phyloP scores from a whole-genome alignment of 176 grass and related monocot species.

The Phyllostachys edulis region DNA sequence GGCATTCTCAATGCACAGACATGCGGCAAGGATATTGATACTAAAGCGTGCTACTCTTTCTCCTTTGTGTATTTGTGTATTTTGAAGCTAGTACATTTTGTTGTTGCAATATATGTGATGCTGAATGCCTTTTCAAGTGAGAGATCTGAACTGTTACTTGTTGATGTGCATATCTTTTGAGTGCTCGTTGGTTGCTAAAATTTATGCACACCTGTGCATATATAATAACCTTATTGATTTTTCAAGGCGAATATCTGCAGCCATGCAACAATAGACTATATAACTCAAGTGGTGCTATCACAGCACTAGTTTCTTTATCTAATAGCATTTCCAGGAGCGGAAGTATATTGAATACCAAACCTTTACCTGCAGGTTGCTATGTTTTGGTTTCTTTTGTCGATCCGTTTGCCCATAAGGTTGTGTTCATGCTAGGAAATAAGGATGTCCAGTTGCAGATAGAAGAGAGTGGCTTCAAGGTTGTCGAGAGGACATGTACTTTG shows the following conservation, averaged over 20 bases:
- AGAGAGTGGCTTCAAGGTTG: neutral
- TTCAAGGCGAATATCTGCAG: neutral
- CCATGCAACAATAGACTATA: slow-evolving; percentile 7
- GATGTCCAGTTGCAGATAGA: neutral
- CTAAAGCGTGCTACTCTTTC: neutral
- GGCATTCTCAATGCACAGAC: neutral
- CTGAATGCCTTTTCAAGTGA: neutral
- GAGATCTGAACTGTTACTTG: neutral
- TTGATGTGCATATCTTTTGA: neutral
- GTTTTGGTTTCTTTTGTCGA: neutral
- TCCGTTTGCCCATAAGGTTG: neutral
- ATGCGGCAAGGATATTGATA: slow-evolving; percentile 2
- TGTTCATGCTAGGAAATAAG: neutral
- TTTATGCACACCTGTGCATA: neutral
- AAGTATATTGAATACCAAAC: neutral
- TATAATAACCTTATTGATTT: neutral
- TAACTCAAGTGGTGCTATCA: neutral
- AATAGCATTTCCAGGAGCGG: neutral
- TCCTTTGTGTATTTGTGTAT: neutral
- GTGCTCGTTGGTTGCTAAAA: slow-evolving; percentile 4
- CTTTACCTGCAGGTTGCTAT: neutral
- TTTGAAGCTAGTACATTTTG: neutral
- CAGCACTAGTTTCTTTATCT: neutral
- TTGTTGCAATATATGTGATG: slow-evolving; percentile 19
- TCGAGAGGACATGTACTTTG: neutral